Percentiles rank a stretch among this genome's conserved stretches.
Evolutionary conservation across 73 alveolate species (phyloP).

Genomic region (Paramecium pentaurelia): DNA sequence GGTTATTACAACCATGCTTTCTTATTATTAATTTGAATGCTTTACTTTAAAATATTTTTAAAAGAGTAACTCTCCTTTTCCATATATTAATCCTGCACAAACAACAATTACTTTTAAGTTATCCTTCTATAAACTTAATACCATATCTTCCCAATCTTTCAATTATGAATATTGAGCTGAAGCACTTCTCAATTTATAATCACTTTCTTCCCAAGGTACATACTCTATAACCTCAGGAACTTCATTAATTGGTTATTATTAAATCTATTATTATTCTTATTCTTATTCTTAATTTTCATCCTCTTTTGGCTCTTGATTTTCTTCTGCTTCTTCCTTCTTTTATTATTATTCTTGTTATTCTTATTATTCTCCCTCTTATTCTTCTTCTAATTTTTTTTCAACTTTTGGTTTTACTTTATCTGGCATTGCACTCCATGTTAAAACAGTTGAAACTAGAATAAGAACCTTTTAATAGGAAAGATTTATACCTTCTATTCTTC

Average conservation of each 20-base stretch:
- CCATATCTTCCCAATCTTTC: slow-evolving; percentile 89
- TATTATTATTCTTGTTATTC: slow-evolving; percentile 49
- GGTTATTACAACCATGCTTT: slow-evolving; percentile 82
- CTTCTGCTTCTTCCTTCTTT: slow-evolving; percentile 67
- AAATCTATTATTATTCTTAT: background rate
- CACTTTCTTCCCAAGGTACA: slow-evolving; percentile 78
- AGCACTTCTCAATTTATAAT: slow-evolving; percentile 79
- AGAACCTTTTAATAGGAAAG: slow-evolving; percentile 56
- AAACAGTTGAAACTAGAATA: slow-evolving; percentile 82
- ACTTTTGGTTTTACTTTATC: slow-evolving; percentile 69
- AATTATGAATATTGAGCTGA: slow-evolving; percentile 72
- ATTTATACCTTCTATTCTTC: slow-evolving; percentile 44
- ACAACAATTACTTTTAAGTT: slow-evolving; percentile 85
- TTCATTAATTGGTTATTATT: background rate
- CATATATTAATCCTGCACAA: slow-evolving; percentile 94
- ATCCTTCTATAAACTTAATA: slow-evolving; percentile 80
- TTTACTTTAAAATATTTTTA: slow-evolving; percentile 68
- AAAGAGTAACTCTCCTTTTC: slow-evolving; percentile 85
- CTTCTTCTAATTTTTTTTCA: slow-evolving; percentile 66
- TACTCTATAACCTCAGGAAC: slow-evolving; percentile 57
- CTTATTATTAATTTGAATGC: background rate
- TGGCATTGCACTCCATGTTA: slow-evolving; percentile 94
- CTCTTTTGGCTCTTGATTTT: slow-evolving; percentile 52
- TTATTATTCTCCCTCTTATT: slow-evolving; percentile 64
- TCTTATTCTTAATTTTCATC: slow-evolving; percentile 56